Base-by-base conservation (phyloP, 192 early-diverging fungal species). In the Rhizoclosmatium globosum region DNA sequence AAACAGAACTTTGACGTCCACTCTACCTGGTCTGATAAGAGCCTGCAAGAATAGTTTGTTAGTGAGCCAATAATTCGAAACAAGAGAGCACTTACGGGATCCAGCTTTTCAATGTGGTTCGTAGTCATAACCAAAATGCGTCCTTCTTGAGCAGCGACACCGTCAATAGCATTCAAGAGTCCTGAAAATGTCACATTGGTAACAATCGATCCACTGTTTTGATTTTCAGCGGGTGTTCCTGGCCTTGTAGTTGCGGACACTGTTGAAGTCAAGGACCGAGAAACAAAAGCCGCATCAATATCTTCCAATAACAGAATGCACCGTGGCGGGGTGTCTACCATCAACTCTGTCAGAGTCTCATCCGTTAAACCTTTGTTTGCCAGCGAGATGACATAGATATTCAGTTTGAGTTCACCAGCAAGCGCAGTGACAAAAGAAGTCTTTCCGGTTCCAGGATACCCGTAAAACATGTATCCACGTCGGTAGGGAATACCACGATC, bases 61-160 rank as follows among this genome's bases (percentile, higher is more conserved):
- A 62, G 9, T 7, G 21, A 23, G 11, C 60, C 60, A 7, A 39
- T 7, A 19, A 53, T 53, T 53, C 17, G 50, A 53, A 62, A 9
- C 60, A 62, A 62, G 21, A 62, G 21, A 23, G 7, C 60, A 62
- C 60, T 62, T 21, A 71, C 69, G 7, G 89, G 82, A 82, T 93
- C 92, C 31, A 94, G 82, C 23, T 85, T 84, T 45, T 91, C 90
- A 21, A 92, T 53, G 72, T 94, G 92, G 56, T 94, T 93, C 31
- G 92, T 94, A 0, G 93, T 94, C 93, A 94, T 93, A 76, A 90
- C 91, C 4, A 93, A 79, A 60, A 94, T 89, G 2, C 93, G 84
- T 2, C 91, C 93, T 77, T 94, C 93, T 68, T 92, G 89, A 6
- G 91, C 78, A 85, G 87, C 90, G 4, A 93, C 91, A 31, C 93